Evolutionary conservation across 176 grass and related monocot species (phyloP).

Genomic region (Zoysia pacifica): DNA sequence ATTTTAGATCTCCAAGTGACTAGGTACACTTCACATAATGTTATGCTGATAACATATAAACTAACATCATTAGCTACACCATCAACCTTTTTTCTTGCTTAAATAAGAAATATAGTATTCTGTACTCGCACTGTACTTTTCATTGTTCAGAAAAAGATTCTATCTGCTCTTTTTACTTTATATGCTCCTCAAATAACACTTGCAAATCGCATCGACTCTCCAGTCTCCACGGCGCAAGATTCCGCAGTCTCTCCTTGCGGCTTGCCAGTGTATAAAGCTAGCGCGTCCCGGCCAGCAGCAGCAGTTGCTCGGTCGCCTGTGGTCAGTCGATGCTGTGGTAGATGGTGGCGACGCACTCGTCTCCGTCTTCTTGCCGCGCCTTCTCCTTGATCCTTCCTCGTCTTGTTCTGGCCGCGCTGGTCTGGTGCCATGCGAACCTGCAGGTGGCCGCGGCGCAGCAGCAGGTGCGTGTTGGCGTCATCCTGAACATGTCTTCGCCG

Average conservation of each 20-base stretch:
- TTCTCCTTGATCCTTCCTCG: not conserved
- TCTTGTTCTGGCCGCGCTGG: not conserved
- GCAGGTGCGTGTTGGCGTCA: conserved; percentile 59
- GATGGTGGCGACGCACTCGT: not conserved
- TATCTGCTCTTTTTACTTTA: too few relatives aligned
- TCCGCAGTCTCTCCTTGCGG: not conserved
- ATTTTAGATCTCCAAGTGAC: too few relatives aligned
- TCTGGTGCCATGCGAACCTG: not conserved
- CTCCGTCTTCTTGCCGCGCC: not conserved
- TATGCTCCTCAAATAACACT: too few relatives aligned
- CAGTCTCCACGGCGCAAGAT: not conserved
- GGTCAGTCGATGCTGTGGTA: not conserved
- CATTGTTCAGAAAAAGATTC: too few relatives aligned
- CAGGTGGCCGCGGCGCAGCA: conserved; percentile 34
- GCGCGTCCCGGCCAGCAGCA: not conserved
- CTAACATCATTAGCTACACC: too few relatives aligned
- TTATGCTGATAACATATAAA: too few relatives aligned
- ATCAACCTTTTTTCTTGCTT: too few relatives aligned
- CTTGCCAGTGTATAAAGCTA: conserved; percentile 16
- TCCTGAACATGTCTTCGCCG: conserved; percentile 18
- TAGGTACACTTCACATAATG: too few relatives aligned
- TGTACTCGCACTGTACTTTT: too few relatives aligned
- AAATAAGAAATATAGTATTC: too few relatives aligned
- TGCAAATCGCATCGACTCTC: not conserved
- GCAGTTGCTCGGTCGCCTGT: not conserved